Percentiles rank a stretch among this genome's conserved stretches.
These are phyloP conservation scores for Suillus cothurnatus DNA, from an alignment of 768 basidiomycete species.

Conservation along the genomic window DNA sequence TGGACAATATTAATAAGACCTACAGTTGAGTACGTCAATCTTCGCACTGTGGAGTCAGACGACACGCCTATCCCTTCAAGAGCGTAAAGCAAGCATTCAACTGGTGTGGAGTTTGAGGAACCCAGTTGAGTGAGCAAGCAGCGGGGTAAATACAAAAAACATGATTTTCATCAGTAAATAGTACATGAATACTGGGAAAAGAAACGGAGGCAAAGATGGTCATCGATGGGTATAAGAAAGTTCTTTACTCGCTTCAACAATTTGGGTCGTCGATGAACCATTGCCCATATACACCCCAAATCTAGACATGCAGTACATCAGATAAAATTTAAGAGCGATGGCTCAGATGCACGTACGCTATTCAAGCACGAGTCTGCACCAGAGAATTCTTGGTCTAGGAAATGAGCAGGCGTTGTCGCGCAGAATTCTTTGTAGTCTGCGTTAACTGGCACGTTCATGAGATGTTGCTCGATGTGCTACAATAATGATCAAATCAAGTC, in stretches of 20 bases:
- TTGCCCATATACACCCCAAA: constrained; percentile 16
- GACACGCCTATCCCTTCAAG: too few relatives aligned
- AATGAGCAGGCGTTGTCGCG: constrained; percentile 33
- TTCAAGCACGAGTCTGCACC: constrained; percentile 15
- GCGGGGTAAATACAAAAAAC: neutral
- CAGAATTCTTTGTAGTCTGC: constrained; percentile 36
- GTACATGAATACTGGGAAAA: neutral
- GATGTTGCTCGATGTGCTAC: constrained; percentile 29
- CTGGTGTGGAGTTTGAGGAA: too few relatives aligned
- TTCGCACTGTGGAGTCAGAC: too few relatives aligned
- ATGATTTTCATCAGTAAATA: neutral
- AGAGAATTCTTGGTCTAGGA: constrained; percentile 23
- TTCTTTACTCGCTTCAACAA: neutral
- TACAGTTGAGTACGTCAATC: too few relatives aligned
- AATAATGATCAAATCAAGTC: neutral
- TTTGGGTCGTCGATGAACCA: constrained; percentile 10
- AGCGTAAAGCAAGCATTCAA: too few relatives aligned
- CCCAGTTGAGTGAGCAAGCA: too few relatives aligned
- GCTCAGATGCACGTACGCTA: neutral
- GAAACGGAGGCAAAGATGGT: neutral
- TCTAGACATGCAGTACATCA: neutral
- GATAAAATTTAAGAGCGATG: neutral
- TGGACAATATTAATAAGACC: too few relatives aligned
- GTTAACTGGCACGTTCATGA: constrained; percentile 26
- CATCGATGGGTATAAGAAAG: too few relatives aligned